Evolutionary conservation across 2,329 filamentous ascomycete species (phyloP).

Genomic region (Pseudogymnoascus sp.): DNA sequence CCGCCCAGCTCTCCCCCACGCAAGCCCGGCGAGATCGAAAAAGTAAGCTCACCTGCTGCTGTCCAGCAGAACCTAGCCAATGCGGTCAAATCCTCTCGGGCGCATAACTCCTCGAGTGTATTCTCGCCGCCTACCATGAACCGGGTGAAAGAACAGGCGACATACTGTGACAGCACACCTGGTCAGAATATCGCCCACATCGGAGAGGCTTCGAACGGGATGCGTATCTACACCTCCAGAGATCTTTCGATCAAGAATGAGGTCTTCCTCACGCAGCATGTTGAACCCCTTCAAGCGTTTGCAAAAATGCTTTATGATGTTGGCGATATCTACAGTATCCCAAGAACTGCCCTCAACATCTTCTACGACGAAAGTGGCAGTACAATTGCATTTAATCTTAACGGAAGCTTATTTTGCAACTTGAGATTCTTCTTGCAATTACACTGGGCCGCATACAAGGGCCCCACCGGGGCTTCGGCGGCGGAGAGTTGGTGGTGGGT

Average conservation of each 20-base stretch:
- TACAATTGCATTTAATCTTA: slow-evolving; percentile 88
- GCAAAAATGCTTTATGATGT: slow-evolving; percentile 62
- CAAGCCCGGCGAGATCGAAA: slow-evolving; percentile 24
- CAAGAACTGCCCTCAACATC: slow-evolving; percentile 65
- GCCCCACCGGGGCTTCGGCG: slow-evolving; percentile 33
- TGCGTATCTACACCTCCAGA: slow-evolving; percentile 66
- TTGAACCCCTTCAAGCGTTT: slow-evolving; percentile 65
- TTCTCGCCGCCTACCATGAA: slow-evolving; percentile 66
- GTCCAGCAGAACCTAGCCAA: slow-evolving; percentile 66
- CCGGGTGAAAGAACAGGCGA: slow-evolving; percentile 70
- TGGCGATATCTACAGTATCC: slow-evolving; percentile 64
- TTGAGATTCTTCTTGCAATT: slow-evolving; percentile 77
- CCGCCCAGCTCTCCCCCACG: not conserved
- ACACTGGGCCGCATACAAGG: slow-evolving; percentile 46
- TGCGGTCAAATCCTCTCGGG: slow-evolving; percentile 70
- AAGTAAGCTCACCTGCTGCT: slow-evolving; percentile 52
- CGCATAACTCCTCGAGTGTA: slow-evolving; percentile 66
- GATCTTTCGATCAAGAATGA: slow-evolving; percentile 41
- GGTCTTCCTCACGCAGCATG: slow-evolving; percentile 55
- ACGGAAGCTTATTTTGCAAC: slow-evolving; percentile 89
- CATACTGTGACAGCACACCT: slow-evolving; percentile 76
- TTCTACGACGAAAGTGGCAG: slow-evolving; percentile 74
- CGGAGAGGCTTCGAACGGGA: slow-evolving; percentile 61
- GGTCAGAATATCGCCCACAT: slow-evolving; percentile 66
- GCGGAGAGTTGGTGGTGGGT: slow-evolving; percentile 86